Evolutionary conservation across 805 yeast genomes (phyloP).

Genomic region (Ogataea pini): DNA sequence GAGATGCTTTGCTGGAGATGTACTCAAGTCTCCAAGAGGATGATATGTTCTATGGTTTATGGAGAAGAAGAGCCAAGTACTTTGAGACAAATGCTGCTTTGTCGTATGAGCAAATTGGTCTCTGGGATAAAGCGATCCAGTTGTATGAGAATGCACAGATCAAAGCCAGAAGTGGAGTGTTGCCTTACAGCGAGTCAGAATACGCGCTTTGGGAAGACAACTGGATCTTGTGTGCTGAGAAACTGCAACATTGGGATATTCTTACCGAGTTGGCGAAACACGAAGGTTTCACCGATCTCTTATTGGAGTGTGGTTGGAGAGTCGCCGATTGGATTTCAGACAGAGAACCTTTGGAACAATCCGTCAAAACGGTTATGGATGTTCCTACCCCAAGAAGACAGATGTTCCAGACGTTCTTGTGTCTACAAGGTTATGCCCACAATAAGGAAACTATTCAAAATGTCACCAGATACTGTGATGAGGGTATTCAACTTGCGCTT

Average conservation of each 20-base stretch:
- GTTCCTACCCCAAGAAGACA: conserved; percentile 98
- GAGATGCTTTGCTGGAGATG: conserved; percentile 87
- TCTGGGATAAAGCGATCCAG: conserved; percentile 93
- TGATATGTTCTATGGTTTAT: conserved; percentile 95
- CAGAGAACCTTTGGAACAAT: conserved; percentile 89
- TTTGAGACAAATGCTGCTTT: conserved; percentile 90
- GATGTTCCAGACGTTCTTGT: conserved; percentile 89
- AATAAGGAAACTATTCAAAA: conserved; percentile 84
- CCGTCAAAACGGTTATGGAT: conserved; percentile 95
- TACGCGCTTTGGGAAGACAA: conserved; percentile 98
- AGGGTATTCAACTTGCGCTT: conserved; percentile 90
- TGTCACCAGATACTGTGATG: conserved; percentile 85
- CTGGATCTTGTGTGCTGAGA: conserved; percentile 97
- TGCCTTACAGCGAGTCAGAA: conserved; percentile 94
- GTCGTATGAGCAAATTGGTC: conserved; percentile 91
- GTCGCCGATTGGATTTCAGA: conserved; percentile 98
- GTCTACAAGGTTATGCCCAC: conserved; percentile 91
- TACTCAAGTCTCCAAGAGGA: conserved; percentile 89
- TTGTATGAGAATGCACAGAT: conserved; percentile 95
- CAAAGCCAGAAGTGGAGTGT: conserved; percentile 90
- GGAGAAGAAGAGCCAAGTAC: conserved; percentile 96
- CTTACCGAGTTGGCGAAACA: conserved; percentile 95
- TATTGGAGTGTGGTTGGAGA: conserved; percentile 99
- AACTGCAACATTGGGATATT: conserved; percentile 97
- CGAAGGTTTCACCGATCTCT: conserved; percentile 93